A percentile compares a stretch with the other conserved stretches of the same genome.
These are phyloP conservation scores for Penicillium fimorum DNA, from an alignment of 495 filamentous ascomycete genomes.

Conservation along the genomic window DNA sequence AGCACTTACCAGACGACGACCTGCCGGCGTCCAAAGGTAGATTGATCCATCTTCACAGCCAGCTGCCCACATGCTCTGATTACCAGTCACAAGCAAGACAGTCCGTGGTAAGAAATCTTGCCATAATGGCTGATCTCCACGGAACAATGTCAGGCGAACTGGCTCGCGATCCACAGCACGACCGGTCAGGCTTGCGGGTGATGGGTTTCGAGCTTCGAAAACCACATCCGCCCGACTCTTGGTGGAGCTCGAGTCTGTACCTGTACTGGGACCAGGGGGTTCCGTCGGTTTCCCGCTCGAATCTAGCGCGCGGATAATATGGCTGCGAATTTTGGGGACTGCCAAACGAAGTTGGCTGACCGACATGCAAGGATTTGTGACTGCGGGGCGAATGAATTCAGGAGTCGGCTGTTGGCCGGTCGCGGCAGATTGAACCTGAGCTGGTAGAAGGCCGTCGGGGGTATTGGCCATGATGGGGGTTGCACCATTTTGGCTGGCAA, in stretches of 20 bases:
- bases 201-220: conserved; percentile 73
- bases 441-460: conserved; percentile 71
- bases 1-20: conserved; percentile 77
- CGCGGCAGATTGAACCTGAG: conserved; percentile 52
- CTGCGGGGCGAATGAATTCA: conserved; percentile 83
- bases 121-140: conserved; percentile 84
- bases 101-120: conserved; percentile 85
- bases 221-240: conserved; percentile 62
- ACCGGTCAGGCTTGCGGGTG: conserved; percentile 54
- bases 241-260: conserved; percentile 51
- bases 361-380: conserved; percentile 73
- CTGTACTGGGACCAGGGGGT: conserved; percentile 47
- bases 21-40: conserved; percentile 93
- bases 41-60: conserved; percentile 93
- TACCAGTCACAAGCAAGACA: conserved; percentile 84
- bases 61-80: conserved; percentile 84
- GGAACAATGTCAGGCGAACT: conserved; percentile 74
- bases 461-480: conserved; percentile 73
- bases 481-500: conserved; percentile 60
- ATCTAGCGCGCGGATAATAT: conserved; percentile 62
- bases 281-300: conserved; percentile 46
- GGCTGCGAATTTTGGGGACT: conserved; percentile 80
- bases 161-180: conserved; percentile 69
- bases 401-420: conserved; percentile 69
- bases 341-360: conserved; percentile 86